Conservation (phyloP, 2,329 filamentous ascomycete genomes). For the Teratosphaeria gauchensis region DNA sequence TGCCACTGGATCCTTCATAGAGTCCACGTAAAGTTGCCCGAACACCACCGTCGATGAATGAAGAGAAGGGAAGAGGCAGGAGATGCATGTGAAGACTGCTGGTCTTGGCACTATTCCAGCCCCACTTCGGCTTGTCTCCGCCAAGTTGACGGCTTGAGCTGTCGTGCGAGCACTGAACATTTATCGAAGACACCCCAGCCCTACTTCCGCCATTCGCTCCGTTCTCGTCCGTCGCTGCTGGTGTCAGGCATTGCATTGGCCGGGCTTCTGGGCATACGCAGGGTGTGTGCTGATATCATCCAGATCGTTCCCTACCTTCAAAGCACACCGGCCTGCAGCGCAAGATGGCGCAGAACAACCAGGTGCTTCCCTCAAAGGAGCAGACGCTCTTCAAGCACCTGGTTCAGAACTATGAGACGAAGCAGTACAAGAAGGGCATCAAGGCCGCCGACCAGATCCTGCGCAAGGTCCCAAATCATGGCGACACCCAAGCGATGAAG, state of each 20-base stretch:
- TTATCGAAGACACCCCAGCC: neutral
- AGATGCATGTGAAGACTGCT: neutral
- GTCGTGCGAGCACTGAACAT: neutral
- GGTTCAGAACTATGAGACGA: constrained; percentile 93
- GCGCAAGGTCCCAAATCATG: constrained; percentile 89
- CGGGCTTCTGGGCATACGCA: neutral
- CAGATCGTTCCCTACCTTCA: neutral
- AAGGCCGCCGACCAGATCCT: constrained; percentile 96
- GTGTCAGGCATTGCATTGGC: neutral
- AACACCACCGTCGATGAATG: too few species aligned
- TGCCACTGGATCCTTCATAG: too few species aligned
- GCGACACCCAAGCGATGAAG: constrained; percentile 98
- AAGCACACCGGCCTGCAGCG: neutral
- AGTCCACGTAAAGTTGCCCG: too few species aligned
- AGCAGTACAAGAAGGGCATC: constrained; percentile 93
- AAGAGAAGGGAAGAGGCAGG: too few species aligned
- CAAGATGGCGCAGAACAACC: constrained; percentile 7
- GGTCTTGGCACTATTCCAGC: neutral
- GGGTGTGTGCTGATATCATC: neutral
- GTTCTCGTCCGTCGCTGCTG: neutral
- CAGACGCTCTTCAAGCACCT: constrained; percentile 87
- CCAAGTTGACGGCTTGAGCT: too few species aligned
- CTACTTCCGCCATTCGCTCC: neutral
- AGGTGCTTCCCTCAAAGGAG: constrained; percentile 70
- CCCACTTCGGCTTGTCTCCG: neutral